Evolutionary conservation across 495 filamentous ascomycete species (phyloP).

Genomic region (Paragyromitra xinjiangensis): DNA sequence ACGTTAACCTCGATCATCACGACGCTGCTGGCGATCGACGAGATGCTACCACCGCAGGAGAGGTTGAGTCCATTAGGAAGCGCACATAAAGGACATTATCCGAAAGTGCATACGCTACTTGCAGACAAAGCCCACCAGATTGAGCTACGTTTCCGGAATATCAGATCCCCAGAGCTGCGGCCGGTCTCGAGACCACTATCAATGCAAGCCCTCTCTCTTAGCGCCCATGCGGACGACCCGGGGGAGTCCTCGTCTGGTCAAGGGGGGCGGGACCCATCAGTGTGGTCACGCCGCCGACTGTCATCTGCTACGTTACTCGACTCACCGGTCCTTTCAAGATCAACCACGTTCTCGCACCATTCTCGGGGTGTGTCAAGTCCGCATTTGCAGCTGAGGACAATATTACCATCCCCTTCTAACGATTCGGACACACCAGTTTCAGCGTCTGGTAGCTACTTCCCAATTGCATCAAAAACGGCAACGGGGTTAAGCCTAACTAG

Average conservation of each 20-base stretch:
- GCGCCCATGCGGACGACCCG: slow-evolving; percentile 23
- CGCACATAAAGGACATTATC: slow-evolving; percentile 56
- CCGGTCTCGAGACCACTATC: slow-evolving; percentile 19
- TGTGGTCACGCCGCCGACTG: slow-evolving; percentile 49
- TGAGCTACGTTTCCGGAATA: slow-evolving; percentile 49
- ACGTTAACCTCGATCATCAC: slow-evolving; percentile 56
- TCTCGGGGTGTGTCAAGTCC: slow-evolving; percentile 43
- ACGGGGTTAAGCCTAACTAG: slow-evolving; percentile 52
- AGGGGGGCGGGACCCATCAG: slow-evolving; percentile 26
- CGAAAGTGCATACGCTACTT: slow-evolving; percentile 52
- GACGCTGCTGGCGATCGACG: slow-evolving; percentile 57
- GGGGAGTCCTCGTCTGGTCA: slow-evolving; percentile 46
- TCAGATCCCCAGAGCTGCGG: slow-evolving; percentile 44
- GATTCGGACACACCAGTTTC: slow-evolving; percentile 12
- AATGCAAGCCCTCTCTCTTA: slow-evolving; percentile 31
- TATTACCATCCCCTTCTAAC: slow-evolving; percentile 47
- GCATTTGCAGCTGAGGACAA: slow-evolving; percentile 54
- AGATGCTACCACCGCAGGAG: slow-evolving; percentile 56
- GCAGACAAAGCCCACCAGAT: slow-evolving; percentile 54
- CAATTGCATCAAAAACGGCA: slow-evolving; percentile 48
- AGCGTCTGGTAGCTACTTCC: slow-evolving; percentile 51
- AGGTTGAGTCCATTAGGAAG: slow-evolving; percentile 47
- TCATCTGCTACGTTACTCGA: slow-evolving; percentile 48
- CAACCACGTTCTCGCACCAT: slow-evolving; percentile 23
- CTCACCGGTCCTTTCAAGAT: slow-evolving; percentile 29